Evolutionary conservation across 2,329 filamentous ascomycete species (phyloP).

Genomic region (Stemphylium vesicarium): DNA sequence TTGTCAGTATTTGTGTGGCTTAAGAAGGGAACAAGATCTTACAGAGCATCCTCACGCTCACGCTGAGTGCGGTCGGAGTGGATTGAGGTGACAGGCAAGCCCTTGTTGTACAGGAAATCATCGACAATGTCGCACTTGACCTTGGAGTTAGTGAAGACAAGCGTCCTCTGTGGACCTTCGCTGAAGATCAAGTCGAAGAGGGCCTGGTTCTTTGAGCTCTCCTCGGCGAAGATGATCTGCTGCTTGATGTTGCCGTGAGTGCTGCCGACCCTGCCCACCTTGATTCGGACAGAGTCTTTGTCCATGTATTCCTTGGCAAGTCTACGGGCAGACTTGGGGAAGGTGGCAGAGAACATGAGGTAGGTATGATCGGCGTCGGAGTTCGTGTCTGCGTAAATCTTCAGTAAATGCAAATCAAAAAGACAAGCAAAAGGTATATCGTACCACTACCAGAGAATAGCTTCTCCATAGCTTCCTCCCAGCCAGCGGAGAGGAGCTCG

Average conservation of each 20-base stretch:
- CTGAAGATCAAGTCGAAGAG: conserved; percentile 75
- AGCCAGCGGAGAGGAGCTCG: conserved; percentile 82
- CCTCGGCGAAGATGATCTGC: conserved; percentile 70
- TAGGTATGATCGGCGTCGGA: conserved; percentile 72
- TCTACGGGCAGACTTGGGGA: conserved; percentile 78
- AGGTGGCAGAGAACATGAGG: conserved; percentile 94
- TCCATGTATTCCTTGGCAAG: conserved; percentile 79
- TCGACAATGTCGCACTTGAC: conserved; percentile 80
- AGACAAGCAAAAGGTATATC: conserved; percentile 34
- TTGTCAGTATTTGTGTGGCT: conserved; percentile 5
- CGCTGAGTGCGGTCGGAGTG: conserved; percentile 85
- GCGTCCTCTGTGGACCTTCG: conserved; percentile 74
- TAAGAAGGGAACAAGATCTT: conserved; percentile 41
- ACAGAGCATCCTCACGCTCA: conserved; percentile 90
- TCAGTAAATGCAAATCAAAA: conserved; percentile 13
- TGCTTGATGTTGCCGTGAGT: conserved; percentile 85
- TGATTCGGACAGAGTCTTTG: conserved; percentile 76
- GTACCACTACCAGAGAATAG: conserved; percentile 83
- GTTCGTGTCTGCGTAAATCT: conserved; percentile 66
- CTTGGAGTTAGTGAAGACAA: conserved; percentile 90
- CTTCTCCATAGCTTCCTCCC: conserved; percentile 75
- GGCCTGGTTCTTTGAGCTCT: conserved; percentile 70
- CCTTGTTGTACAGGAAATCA: conserved; percentile 82
- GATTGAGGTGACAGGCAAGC: conserved; percentile 84
- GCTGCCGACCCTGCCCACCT: conserved; percentile 85